Evolutionary conservation across 768 basidiomycete genomes (phyloP).

Genomic region (Ramaria sp.): DNA sequence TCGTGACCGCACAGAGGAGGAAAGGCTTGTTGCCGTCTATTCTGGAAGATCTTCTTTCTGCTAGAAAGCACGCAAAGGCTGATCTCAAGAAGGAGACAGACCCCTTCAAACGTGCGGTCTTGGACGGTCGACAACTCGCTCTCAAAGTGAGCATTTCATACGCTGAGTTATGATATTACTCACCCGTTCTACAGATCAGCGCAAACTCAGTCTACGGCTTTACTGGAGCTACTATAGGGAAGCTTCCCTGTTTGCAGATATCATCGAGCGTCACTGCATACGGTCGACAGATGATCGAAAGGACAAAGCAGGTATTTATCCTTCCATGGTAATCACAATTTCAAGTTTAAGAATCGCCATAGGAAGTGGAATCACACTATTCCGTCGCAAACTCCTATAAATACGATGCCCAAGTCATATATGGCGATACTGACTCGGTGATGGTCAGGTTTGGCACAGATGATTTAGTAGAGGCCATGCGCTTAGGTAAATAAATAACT

Average conservation of each 20-base stretch:
- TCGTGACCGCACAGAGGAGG: slow-evolving; percentile 57
- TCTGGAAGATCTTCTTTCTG: slow-evolving; percentile 85
- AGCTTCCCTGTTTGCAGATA: slow-evolving; percentile 89
- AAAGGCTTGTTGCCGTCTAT: slow-evolving; percentile 90
- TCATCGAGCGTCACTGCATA: slow-evolving; percentile 94
- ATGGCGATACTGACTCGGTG: slow-evolving; percentile 98
- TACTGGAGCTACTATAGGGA: slow-evolving; percentile 95
- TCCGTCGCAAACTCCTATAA: slow-evolving; percentile 73
- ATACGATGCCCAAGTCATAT: slow-evolving; percentile 89
- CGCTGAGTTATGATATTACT: not conserved
- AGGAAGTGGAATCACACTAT: slow-evolving; percentile 89
- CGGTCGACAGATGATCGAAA: slow-evolving; percentile 98
- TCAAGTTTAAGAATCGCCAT: slow-evolving; percentile 1
- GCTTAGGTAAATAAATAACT: slow-evolving; percentile 49
- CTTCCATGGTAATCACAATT: not conserved
- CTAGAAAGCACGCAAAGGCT: slow-evolving; percentile 89
- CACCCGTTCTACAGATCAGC: slow-evolving; percentile 52
- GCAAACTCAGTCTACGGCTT: slow-evolving; percentile 99
- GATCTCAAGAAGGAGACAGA: slow-evolving; percentile 96
- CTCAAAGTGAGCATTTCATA: slow-evolving; percentile 53
- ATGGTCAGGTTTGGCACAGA: slow-evolving; percentile 95
- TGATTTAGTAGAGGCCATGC: slow-evolving; percentile 82
- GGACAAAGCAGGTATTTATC: slow-evolving; percentile 67
- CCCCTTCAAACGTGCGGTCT: slow-evolving; percentile 91
- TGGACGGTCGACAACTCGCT: slow-evolving; percentile 95